These are phyloP conservation scores for Chrysochromulina parva DNA, from an alignment of 78 protist species.

Conservation along the genomic window DNA sequence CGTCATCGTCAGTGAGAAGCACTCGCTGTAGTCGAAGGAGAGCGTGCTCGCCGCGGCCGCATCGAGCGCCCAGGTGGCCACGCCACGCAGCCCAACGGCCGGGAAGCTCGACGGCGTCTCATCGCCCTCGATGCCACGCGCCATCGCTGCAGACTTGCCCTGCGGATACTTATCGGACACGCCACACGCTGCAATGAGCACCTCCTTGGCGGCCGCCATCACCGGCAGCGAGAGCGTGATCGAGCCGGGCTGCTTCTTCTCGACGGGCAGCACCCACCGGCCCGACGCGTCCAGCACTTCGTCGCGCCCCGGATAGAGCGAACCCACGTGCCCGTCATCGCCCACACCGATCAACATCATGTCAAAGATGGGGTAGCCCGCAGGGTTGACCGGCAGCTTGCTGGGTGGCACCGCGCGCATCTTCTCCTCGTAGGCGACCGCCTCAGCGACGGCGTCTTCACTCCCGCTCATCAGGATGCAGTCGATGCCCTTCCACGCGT, in stretches of 20 bases:
- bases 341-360: not conserved
- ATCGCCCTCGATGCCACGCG: slow-evolving; percentile 17
- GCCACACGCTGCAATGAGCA: slow-evolving; percentile 17
- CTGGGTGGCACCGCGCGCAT: not conserved
- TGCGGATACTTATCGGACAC: slow-evolving; percentile 8
- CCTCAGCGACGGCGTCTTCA: not conserved
- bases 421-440: not conserved
- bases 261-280: slow-evolving; percentile 11
- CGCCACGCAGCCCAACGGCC: not conserved
- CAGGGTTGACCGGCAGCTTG: not conserved
- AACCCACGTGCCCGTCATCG: slow-evolving; percentile 6
- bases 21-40: not conserved
- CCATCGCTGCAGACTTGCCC: not conserved
- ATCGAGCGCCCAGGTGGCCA: not conserved
- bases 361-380: not conserved
- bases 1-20: too few species aligned
- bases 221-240: slow-evolving; percentile 19
- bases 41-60: not conserved
- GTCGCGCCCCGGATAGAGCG: not conserved
- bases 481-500: not conserved
- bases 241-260: not conserved
- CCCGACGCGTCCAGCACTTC: not conserved
- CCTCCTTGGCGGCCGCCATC: not conserved
- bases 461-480: not conserved
- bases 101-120: not conserved